A percentile compares a stretch with the other conserved stretches of the same genome.
phyloP scores from a whole-genome alignment of 2,329 filamentous ascomycete species.

The Chaetomium globosum region DNA sequence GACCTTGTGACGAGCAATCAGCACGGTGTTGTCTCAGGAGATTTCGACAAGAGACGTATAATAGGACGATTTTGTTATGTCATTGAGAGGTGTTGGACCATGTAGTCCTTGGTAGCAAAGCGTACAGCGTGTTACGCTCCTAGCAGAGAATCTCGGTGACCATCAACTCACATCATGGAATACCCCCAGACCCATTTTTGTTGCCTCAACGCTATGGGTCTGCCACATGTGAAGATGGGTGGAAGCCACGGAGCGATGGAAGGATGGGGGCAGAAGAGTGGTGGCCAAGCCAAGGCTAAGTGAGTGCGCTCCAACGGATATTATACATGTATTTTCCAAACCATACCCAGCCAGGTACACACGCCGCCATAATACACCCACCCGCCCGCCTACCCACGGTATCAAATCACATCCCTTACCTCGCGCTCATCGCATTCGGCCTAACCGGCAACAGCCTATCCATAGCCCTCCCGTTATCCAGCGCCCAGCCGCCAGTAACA shows the following conservation, averaged over 20 bases:
- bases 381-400: not conserved
- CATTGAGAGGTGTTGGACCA: not conserved
- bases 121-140: not conserved
- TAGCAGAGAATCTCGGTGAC: not conserved
- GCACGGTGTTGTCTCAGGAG: too few relatives aligned
- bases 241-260: not conserved
- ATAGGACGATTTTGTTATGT: not conserved
- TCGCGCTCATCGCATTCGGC: constrained; percentile 25
- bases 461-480: constrained; percentile 61
- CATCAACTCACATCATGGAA: not conserved
- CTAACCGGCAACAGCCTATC: constrained; percentile 55
- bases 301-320: not conserved
- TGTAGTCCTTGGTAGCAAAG: not conserved
- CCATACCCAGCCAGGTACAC: not conserved
- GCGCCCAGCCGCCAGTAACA: constrained; percentile 58
- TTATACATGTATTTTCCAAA: not conserved
- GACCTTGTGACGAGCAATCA: not conserved
- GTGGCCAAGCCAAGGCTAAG: not conserved
- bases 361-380: not conserved
- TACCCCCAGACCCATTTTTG: too few relatives aligned
- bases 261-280: not conserved
- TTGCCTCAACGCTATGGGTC: not conserved
- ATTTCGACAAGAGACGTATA: not conserved
- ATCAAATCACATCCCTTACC: not conserved
- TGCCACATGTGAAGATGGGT: not conserved